Evolutionary conservation across 2,329 filamentous ascomycete species (phyloP), one percentile per base, ranked within the genome.

Genomic region (Aureobasidium sp.): DNA sequence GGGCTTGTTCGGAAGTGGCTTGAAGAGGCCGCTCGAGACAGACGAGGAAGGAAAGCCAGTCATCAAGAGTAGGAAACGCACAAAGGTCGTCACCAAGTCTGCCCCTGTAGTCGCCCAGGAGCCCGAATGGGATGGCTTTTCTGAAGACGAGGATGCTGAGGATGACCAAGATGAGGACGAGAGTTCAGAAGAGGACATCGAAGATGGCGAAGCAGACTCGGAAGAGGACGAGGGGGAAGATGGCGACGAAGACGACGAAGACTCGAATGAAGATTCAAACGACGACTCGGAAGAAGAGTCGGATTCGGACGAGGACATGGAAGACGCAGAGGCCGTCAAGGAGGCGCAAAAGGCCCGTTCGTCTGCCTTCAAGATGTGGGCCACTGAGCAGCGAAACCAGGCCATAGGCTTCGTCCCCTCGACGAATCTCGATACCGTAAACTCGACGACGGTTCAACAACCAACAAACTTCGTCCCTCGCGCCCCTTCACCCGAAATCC

Each of bases 351-450:
- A 76, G 65, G 76, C 76, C 62, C 73, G 79, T 25, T 75, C 81
- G 45, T 87, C 85, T 1, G 91, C 90, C 0, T 99, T 99, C 81
- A 97, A 97, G 74, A 83, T 88, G 2, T 99, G 94, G 94, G 94
- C 94, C 22, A 86, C 87, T 34, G 85, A 90, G 68, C 88, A 94
- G 74, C 84, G 92, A 62, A 96, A 97, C 69, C 84, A 93, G 68
- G 88, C 89, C 5, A 79, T 95, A 36, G 92, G 91, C 6, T 87
- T 86, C 68, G 79, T 77, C 20, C 83, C 84, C 14, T 79, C 63
- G 55, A 25, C 48, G 41, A 31, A 62, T n/a, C 62, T 78, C 82
- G 2, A 74, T 76, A 41, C 75, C 79, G 31, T 36, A 22, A 51
- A 58, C 8, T 20, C 37, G 34, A 44, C 34, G 14, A 39, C 65